Percentiles rank a stretch among this genome's conserved stretches.
Conservation (phyloP, 1,284 basidiomycete species). For the Fomitiporia mediterranea region DNA sequence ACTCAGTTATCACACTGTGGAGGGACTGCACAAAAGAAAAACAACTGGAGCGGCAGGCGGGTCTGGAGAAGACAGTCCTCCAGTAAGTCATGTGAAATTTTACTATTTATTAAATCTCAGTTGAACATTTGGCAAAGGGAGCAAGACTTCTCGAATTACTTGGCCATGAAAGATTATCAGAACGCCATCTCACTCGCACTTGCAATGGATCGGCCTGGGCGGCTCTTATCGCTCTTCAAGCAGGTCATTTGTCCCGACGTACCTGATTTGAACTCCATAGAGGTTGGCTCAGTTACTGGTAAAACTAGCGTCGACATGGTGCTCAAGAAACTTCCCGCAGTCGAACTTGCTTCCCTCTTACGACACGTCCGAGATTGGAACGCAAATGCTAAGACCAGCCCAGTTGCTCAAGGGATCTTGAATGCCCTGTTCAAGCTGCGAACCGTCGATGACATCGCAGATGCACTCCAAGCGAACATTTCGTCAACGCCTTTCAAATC, state of each 20-base stretch:
- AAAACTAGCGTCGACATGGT: conserved; percentile 75
- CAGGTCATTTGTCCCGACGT: conserved; percentile 43
- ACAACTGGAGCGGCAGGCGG: conserved; percentile 66
- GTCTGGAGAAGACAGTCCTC: conserved; percentile 67
- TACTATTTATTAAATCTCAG: conserved; percentile 8
- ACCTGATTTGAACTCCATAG: conserved; percentile 23
- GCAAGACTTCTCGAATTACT: conserved; percentile 92
- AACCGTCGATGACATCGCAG: conserved; percentile 67
- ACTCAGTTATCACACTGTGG: conserved; percentile 93
- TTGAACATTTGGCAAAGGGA: conserved; percentile 50
- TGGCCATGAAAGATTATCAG: conserved; percentile 85
- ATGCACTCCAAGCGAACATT: conserved; percentile 69
- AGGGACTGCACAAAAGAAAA: conserved; percentile 84
- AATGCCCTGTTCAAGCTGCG: conserved; percentile 78
- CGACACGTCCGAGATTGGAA: conserved; percentile 92
- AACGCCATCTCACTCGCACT: conserved; percentile 90
- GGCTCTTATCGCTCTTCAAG: conserved; percentile 79
- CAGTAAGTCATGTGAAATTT: conserved; percentile 50
- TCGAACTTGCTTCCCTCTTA: conserved; percentile 80
- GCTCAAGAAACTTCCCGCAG: conserved; percentile 61
- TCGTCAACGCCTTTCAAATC: conserved; percentile 23
- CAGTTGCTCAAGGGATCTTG: conserved; percentile 84
- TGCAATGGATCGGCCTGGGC: conserved; percentile 89
- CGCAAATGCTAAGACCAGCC: conserved; percentile 79
- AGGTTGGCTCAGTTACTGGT: conserved; percentile 51